A percentile compares a stretch with the other conserved stretches of the same genome.
Conservation (phyloP, 1,139 yeast species). For the Geotrichum phurueaensis region DNA sequence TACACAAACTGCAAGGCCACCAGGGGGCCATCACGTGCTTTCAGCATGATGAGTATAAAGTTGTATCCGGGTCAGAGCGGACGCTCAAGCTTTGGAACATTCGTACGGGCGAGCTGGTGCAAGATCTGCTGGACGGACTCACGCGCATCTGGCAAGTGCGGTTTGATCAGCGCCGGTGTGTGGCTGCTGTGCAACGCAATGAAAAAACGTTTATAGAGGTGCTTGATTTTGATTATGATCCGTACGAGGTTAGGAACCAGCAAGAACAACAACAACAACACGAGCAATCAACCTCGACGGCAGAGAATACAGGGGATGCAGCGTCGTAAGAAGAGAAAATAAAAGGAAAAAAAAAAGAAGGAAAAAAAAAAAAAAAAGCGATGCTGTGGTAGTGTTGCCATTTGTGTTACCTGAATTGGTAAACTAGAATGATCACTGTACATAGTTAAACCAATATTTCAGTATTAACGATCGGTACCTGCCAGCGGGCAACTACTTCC, state of each 20-base stretch:
- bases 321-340: neutral
- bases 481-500: too few species aligned
- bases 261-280: neutral
- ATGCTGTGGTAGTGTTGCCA: neutral
- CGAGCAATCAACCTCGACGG: neutral
- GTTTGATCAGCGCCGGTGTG: conserved; percentile 76
- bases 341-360: neutral
- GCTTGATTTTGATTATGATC: conserved; percentile 61
- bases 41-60: conserved; percentile 77
- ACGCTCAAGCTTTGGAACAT: conserved; percentile 82
- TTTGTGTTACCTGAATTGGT: neutral
- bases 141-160: conserved; percentile 93
- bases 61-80: conserved; percentile 84
- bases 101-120: conserved; percentile 64
- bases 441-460: neutral
- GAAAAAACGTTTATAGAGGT: conserved; percentile 70
- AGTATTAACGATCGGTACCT: neutral
- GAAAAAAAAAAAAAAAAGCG: neutral
- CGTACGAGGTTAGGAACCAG: conserved; percentile 13
- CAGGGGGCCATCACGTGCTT: conserved; percentile 88
- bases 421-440: neutral
- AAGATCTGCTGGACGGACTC: conserved; percentile 69
- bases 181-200: conserved; percentile 85
- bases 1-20: conserved; percentile 75
- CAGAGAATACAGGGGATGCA: neutral